These are phyloP conservation scores for Priceomyces melissophilus DNA, from an alignment of 805 yeast genomes.

Conservation along the genomic window DNA sequence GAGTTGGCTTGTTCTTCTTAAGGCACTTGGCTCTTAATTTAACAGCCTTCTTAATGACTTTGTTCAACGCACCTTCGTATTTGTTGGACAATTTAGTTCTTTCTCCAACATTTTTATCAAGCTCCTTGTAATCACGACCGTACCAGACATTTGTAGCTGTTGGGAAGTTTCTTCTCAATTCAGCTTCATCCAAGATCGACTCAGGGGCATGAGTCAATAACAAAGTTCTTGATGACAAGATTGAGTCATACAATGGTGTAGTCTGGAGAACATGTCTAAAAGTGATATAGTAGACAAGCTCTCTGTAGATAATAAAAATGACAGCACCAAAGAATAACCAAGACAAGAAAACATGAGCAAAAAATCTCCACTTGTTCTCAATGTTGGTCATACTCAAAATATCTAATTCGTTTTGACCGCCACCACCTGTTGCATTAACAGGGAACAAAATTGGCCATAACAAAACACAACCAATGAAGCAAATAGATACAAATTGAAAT, in stretches of 20 bases:
- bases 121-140: conserved; percentile 59
- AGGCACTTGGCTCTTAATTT: conserved; percentile 51
- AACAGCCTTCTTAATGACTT: conserved; percentile 56
- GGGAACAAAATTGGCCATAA: conserved; percentile 71
- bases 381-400: conserved; percentile 63
- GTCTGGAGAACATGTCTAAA: conserved; percentile 73
- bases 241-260: conserved; percentile 67
- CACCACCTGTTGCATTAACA: conserved; percentile 69
- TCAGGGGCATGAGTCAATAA: conserved; percentile 67
- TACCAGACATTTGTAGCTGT: conserved; percentile 56
- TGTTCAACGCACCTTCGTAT: conserved; percentile 64
- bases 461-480: conserved; percentile 51
- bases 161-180: conserved; percentile 60
- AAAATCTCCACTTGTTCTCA: conserved; percentile 57
- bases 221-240: conserved; percentile 68
- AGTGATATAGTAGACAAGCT: conserved; percentile 65
- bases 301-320: conserved; percentile 66
- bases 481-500: conserved; percentile 50
- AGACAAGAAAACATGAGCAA: conserved; percentile 72
- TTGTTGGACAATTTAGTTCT: conserved; percentile 58
- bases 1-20: conserved; percentile 55
- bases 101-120: conserved; percentile 56
- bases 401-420: conserved; percentile 55
- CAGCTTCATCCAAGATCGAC: conserved; percentile 43
- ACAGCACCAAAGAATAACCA: conserved; percentile 72